Base-by-base conservation (phyloP, 768 basidiomycete species). In the Psilocybe tampanensis region DNA sequence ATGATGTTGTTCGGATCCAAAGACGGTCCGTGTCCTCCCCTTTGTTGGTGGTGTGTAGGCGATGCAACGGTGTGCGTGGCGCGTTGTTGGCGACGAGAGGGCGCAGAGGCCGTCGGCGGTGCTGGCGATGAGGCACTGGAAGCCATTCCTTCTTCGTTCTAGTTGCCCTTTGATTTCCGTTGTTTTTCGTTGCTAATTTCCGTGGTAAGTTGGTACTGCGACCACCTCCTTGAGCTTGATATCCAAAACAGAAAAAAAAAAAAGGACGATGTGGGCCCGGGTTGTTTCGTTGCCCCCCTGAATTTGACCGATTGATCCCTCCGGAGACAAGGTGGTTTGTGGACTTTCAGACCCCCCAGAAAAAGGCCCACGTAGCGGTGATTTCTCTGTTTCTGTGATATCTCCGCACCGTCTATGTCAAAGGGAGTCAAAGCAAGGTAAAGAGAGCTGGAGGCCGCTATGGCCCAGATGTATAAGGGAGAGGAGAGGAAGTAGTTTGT, bases 51-150 rank as follows among this genome's bases (percentile, higher is more conserved):
- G 62, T 64, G 41, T 60, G 65, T 64, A 2, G 69, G 60, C 5
- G 88, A 85, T 41, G 84, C 79, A 52, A 89, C 86, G 22, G 80
- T 81, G 64, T 91, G 90, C 1, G 90, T 91, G 7, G 90, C 89
- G 48, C 90, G 83, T 68, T 39, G 36, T 13, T 88, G 84, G 64
- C 83, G 84, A 23, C 68, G 68, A 54, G 60, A 55, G 2, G 61
- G 59, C 47, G 63, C 54, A 8, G 61, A 50, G 45, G 63, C 54
- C 15, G 61, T 44, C 8, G 58, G 58, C 21, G 52, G 57, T 23
- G 55, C 55, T 51, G 54, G 57, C n/a, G 36, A 39, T 39, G 36
- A 39, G 15, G 7, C 36, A 3, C 7, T 13, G 4, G 13, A 8
- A 13, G 36, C 36, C 36, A 39, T 39, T 39, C 15, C 36, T 39